Conservation (phyloP, 768 basidiomycete genomes). For the Ramaria sp. region DNA sequence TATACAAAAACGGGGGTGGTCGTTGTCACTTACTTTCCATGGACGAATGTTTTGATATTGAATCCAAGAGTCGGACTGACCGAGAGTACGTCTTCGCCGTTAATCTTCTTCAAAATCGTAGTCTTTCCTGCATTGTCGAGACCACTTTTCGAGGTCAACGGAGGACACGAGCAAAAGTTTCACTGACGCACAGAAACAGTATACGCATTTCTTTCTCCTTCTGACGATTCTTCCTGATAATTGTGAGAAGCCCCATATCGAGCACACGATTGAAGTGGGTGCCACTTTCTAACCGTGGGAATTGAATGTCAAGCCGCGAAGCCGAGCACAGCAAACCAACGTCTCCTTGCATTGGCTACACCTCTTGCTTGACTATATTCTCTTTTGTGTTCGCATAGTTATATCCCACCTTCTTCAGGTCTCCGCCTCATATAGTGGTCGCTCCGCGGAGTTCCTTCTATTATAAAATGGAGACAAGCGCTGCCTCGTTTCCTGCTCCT, state of each 20-base stretch:
- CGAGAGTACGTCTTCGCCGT: constrained; percentile 78
- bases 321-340: no score
- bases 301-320: no score
- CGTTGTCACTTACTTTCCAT: constrained; percentile 63
- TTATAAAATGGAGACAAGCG: background rate
- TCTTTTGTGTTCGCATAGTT: no score
- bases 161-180: constrained; percentile 1
- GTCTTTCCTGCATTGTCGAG: constrained; percentile 99
- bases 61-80: constrained; percentile 95
- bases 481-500: background rate
- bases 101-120: constrained; percentile 91
- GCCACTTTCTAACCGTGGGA: no score
- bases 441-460: background rate
- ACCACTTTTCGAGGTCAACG: constrained; percentile 41
- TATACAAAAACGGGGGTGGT: constrained; percentile 15
- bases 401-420: no score
- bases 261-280: background rate
- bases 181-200: constrained; percentile 65
- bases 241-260: constrained; percentile 85
- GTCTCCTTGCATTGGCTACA: no score
- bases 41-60: constrained; percentile 95
- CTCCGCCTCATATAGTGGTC: no score
- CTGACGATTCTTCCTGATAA: constrained; percentile 90
- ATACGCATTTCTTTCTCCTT: constrained; percentile 97
- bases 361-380: no score